Evolutionary conservation across 371 early-diverging fungal genomes (phyloP).

Genomic region (Mucor plumbeus): DNA sequence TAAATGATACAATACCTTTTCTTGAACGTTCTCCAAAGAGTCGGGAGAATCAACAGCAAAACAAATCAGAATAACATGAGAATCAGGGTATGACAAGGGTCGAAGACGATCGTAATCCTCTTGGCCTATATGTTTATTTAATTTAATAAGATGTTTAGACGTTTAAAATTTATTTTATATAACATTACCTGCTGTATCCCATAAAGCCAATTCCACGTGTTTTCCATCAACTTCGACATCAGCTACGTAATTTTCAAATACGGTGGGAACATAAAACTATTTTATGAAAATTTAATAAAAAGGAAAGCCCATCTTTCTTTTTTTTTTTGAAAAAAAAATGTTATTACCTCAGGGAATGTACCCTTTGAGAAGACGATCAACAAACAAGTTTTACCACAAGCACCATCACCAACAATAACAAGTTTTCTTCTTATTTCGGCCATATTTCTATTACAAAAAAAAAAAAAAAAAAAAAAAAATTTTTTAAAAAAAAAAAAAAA

Average conservation of each 20-base stretch:
- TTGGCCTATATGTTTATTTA: conserved; percentile 64
- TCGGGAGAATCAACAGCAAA: conserved; percentile 93
- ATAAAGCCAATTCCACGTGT: conserved; percentile 92
- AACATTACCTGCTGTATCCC: conserved; percentile 95
- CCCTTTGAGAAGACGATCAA: conserved; percentile 92
- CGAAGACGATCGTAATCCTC: conserved; percentile 96
- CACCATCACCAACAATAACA: conserved; percentile 97
- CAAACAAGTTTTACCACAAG: conserved; percentile 96
- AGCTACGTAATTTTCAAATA: conserved; percentile 96
- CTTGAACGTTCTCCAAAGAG: conserved; percentile 93
- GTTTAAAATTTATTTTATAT: background rate
- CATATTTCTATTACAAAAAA: conserved; percentile 44
- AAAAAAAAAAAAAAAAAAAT: conserved; percentile 1
- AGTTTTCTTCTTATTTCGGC: conserved; percentile 91
- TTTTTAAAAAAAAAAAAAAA: background rate
- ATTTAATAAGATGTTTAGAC: background rate
- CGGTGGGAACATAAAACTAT: conserved; percentile 90
- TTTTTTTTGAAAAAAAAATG: too few relatives aligned
- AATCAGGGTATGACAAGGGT: conserved; percentile 96
- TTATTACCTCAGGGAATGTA: conserved; percentile 84
- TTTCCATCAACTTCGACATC: conserved; percentile 93
- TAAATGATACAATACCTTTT: conserved; percentile 60
- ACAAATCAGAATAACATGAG: conserved; percentile 96
- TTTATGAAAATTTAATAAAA: background rate
- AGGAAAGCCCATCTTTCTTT: background rate